Evolutionary conservation across 1,284 basidiomycete species (phyloP), one percentile per base, ranked within the genome.

Genomic region (Sphagnurus paluster): DNA sequence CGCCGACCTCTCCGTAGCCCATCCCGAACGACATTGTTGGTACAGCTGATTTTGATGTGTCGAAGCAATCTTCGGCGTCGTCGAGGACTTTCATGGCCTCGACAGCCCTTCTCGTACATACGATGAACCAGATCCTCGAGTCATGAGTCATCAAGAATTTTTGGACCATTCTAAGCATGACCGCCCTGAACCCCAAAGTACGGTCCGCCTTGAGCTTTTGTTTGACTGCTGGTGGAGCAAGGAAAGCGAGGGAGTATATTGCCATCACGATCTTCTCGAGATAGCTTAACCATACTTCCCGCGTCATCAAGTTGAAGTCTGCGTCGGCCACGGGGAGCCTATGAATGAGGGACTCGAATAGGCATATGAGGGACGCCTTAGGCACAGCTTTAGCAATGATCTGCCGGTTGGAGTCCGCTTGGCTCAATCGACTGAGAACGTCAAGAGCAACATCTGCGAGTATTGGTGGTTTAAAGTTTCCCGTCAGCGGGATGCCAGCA

Each of bases 21-120:
- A 84, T 85, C 35, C 81, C 88, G 65, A 85, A 91, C 37, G 77
- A 75, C 54, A 84, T 75, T 32, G 71, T 79, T 4, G 86, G 76
- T 49, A 68, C 64, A 6, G 71, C 74, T 32, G 76, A 64, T 52
- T 81, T 75, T 4, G 79, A 74, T 3, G 76, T 77, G 59, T 89
- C 86, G 58, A 90, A 87, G 40, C 81, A 74, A 60, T 93, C 89
- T 53, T 77, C 77, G 3, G 76, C 81, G 49, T 90, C 90, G 61
- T 93, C 92, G 44, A 98, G 71, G 37, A 94, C 70, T 58, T 90
- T 90, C 68, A 97, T 74, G 0, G 86, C 82, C 68, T 97, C 93
- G 36, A 93, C 76, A 23, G 90, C 80, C 50, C 95, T 76, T 33
- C 90, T 79, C 39, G 85, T 80, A 39, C 86, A 78, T 29, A 85